These are phyloP conservation scores for Russula sp. DNA, from an alignment of 768 basidiomycete genomes.

Conservation along the genomic window DNA sequence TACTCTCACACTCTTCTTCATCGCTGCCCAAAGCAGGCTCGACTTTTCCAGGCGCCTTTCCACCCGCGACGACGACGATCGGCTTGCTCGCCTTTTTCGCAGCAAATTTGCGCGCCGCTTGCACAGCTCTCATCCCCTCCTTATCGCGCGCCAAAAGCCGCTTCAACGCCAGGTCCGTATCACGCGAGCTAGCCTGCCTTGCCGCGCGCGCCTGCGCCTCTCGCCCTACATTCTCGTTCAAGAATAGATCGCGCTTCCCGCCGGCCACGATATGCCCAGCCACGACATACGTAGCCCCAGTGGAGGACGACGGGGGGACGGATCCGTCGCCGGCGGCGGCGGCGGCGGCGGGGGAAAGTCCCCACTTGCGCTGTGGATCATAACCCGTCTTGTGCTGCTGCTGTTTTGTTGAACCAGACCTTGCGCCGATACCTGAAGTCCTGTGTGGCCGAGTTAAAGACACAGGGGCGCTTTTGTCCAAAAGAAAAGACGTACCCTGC, in stretches of 20 bases:
- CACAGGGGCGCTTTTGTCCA: too few species aligned
- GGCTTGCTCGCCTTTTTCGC: conserved; percentile 27
- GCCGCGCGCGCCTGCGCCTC: conserved; percentile 73
- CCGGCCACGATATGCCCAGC: conserved; percentile 46
- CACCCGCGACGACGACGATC: conserved; percentile 11
- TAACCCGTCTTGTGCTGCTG: conserved; percentile 40
- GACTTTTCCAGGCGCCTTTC: conserved; percentile 21
- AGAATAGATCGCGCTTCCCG: conserved; percentile 38
- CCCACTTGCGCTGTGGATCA: conserved; percentile 70
- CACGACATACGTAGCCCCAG: conserved; percentile 68
- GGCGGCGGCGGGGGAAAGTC: conserved; percentile 61
- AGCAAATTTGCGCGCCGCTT: conserved; percentile 52
- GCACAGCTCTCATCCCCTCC: conserved; percentile 58
- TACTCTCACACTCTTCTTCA: conserved; percentile 21
- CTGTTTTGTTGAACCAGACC: conserved; percentile 6
- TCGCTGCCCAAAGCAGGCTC: too few species aligned
- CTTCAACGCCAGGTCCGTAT: conserved; percentile 56
- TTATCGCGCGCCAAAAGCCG: conserved; percentile 54
- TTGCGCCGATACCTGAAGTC: conserved; percentile 59
- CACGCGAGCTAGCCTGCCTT: conserved; percentile 48
- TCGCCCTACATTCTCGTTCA: conserved; percentile 68
- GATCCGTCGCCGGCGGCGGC: too few species aligned
- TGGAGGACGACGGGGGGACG: not conserved
- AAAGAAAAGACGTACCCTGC: conserved; percentile 50
- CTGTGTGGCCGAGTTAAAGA: too few species aligned